Evolutionary conservation across 2,329 filamentous ascomycete genomes (phyloP).

Genomic region (Fusarium marasasianum): DNA sequence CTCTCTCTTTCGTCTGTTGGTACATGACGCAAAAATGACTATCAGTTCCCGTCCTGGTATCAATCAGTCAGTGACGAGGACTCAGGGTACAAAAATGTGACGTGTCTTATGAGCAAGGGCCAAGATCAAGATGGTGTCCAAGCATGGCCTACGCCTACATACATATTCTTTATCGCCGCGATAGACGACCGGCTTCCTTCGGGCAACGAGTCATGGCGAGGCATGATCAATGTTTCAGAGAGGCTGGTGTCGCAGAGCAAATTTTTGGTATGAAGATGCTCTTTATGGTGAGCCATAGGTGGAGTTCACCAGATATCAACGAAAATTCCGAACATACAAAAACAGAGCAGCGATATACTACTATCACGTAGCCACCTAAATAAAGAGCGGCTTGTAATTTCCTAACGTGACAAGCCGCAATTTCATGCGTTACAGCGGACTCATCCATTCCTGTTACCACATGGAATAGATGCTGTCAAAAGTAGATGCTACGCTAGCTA

Average conservation of each 20-base stretch:
- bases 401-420: not conserved
- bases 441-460: slow-evolving; percentile 1
- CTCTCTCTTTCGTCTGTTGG: not conserved
- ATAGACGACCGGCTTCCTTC: slow-evolving; percentile 4
- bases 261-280: slow-evolving; percentile 18
- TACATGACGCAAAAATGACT: slow-evolving; percentile 21
- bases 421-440: not conserved
- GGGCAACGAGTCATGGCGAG: slow-evolving; percentile 30
- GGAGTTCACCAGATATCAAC: not conserved
- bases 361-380: not conserved
- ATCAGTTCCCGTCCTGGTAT: slow-evolving; percentile 33
- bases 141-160: not conserved
- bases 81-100: slow-evolving; percentile 33
- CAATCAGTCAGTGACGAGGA: slow-evolving; percentile 32
- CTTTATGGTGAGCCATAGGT: slow-evolving; percentile 3
- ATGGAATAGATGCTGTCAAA: slow-evolving; percentile 7
- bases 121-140: slow-evolving; percentile 15
- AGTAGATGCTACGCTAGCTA: not conserved
- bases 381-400: not conserved
- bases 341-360: not conserved
- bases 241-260: slow-evolving; percentile 30
- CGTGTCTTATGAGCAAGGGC: slow-evolving; percentile 33
- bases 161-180: slow-evolving; percentile 1
- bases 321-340: not conserved
- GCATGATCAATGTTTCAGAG: slow-evolving; percentile 5